Percentiles rank a stretch among this genome's conserved stretches.
Conservation (phyloP, 441 rosid genomes). For the Aleurites moluccanus region DNA sequence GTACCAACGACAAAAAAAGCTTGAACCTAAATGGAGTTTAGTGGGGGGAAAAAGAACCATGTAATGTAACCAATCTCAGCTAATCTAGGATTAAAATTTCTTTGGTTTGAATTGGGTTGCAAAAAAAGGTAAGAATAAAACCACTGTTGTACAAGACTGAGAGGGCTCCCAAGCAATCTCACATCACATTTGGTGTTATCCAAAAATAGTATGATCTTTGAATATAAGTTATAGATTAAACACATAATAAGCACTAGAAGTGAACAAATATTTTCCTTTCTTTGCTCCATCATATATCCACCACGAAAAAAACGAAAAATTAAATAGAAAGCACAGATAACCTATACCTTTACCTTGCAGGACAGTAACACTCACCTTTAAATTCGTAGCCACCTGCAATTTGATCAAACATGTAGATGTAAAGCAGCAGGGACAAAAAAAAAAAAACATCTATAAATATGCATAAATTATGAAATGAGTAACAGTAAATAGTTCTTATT, state of each 20-base stretch:
- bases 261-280: not conserved
- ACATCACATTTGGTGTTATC: not conserved
- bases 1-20: not conserved
- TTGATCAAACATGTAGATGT: conserved; percentile 22
- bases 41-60: not conserved
- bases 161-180: not conserved
- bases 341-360: conserved; percentile 22
- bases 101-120: not conserved
- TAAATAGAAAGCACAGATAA: conserved; percentile 14
- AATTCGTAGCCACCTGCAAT: conserved; percentile 61
- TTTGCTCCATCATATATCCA: not conserved
- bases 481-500: not conserved
- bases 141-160: not conserved
- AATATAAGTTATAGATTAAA: not conserved
- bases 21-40: not conserved
- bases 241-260: not conserved
- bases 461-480: not conserved
- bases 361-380: conserved; percentile 65
- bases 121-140: no score
- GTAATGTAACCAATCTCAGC: not conserved
- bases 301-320: not conserved
- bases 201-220: not conserved
- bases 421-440: not conserved
- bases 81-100: not conserved
- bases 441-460: not conserved